phyloP scores from a whole-genome alignment of 768 basidiomycete genomes.

The Sporobolomyces phaffii region DNA sequence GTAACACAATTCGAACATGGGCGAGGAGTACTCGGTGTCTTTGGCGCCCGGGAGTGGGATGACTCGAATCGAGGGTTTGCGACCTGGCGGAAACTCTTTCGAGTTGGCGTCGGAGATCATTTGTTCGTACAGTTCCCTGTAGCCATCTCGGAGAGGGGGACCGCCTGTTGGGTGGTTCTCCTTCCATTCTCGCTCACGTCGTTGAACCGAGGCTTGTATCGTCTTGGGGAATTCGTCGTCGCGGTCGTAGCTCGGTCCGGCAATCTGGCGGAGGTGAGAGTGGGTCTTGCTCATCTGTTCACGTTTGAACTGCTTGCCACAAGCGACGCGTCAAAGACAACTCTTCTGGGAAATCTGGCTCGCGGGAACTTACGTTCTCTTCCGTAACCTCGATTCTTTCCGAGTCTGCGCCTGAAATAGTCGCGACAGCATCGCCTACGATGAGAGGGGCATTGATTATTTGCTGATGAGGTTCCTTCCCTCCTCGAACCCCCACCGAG shows the following conservation, averaged over 20 bases:
- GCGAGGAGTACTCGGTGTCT: background rate
- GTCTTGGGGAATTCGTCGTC: slow-evolving; percentile 5
- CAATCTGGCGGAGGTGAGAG: slow-evolving; percentile 6
- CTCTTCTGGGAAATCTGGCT: too few species aligned
- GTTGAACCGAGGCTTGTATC: background rate
- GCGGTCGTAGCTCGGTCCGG: slow-evolving; percentile 21
- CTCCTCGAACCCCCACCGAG: background rate
- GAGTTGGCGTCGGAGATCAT: slow-evolving; percentile 6
- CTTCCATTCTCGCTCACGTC: background rate
- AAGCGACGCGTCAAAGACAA: too few species aligned
- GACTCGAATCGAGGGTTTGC: slow-evolving; percentile 11
- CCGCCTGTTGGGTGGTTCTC: background rate
- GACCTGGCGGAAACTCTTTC: background rate
- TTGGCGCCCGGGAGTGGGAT: background rate
- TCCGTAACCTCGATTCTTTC: background rate
- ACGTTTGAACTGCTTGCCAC: slow-evolving; percentile 27
- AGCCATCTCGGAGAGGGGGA: background rate
- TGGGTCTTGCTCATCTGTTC: too few species aligned
- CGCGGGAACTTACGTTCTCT: background rate
- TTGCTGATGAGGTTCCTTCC: background rate
- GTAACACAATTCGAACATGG: slow-evolving; percentile 29
- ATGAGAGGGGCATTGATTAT: background rate
- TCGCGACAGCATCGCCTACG: background rate
- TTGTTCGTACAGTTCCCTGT: slow-evolving; percentile 9
- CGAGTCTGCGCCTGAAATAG: background rate